Percentiles rank a stretch among this genome's conserved stretches.
phyloP scores from a whole-genome alignment of 1,139 yeast species.

The Candida albicans region DNA sequence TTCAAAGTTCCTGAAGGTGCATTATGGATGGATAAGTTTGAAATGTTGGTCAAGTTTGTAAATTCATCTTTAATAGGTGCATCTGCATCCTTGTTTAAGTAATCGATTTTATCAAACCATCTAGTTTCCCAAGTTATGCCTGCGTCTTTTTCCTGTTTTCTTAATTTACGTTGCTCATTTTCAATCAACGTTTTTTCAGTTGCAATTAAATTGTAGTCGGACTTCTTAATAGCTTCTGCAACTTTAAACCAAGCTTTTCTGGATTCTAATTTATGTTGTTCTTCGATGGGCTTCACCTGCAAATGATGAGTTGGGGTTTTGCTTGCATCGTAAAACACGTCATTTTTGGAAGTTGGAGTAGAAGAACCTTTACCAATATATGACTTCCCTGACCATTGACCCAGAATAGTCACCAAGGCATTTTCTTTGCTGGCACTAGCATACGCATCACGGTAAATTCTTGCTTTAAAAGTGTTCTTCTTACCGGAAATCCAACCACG shows the following conservation, averaged over 20 bases:
- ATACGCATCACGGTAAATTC: conserved; percentile 58
- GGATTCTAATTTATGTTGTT: conserved; percentile 74
- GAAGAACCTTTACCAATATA: conserved; percentile 44
- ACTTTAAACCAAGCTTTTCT: conserved; percentile 86
- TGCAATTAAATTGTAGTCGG: conserved; percentile 74
- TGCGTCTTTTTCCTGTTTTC: conserved; percentile 65
- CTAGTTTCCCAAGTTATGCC: conserved; percentile 70
- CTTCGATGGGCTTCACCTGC: conserved; percentile 72
- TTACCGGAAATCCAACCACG: conserved; percentile 96
- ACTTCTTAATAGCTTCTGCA: conserved; percentile 77
- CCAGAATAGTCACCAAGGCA: conserved; percentile 74
- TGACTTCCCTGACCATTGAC: conserved; percentile 90
- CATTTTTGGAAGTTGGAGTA: conserved; percentile 42
- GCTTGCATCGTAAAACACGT: conserved; percentile 70
- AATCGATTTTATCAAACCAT: conserved; percentile 70
- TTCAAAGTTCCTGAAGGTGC: conserved; percentile 65
- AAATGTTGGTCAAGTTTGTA: conserved; percentile 50
- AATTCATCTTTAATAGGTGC: conserved; percentile 39
- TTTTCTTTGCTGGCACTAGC: conserved; percentile 54
- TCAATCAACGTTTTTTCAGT: conserved; percentile 76
- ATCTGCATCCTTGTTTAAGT: conserved; percentile 24
- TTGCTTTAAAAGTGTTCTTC: conserved; percentile 87
- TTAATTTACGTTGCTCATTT: conserved; percentile 75
- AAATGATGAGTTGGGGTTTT: conserved; percentile 52
- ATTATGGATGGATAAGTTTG: conserved; percentile 59